phyloP scores from a whole-genome alignment of 83 land plant species.

The Picea engelmannii region DNA sequence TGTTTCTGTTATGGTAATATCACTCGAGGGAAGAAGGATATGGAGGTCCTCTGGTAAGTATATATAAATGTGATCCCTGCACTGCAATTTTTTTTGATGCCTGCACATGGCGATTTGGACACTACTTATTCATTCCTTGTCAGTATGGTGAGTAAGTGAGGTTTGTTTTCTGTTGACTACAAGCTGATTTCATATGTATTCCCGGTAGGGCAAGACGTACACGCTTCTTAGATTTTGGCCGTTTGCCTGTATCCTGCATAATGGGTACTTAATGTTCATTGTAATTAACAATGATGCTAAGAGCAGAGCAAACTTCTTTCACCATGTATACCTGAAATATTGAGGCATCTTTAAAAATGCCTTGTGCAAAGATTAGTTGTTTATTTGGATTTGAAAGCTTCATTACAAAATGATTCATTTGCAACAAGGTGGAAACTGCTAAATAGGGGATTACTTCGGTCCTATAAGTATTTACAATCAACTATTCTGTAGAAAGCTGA shows the following conservation, averaged over 20 bases:
- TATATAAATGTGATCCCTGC: conserved; percentile 14
- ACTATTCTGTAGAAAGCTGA: conserved; percentile 17
- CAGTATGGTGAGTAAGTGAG: conserved; percentile 13
- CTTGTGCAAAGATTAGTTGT: conserved; percentile 8
- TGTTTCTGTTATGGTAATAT: conserved; percentile 88
- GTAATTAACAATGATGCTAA: conserved; percentile 16
- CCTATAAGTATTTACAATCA: conserved; percentile 12
- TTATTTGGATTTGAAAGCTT: conserved; percentile 12
- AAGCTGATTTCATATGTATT: conserved; percentile 4
- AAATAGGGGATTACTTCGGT: not conserved
- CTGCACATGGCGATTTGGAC: conserved; percentile 6
- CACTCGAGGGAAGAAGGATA: conserved; percentile 74
- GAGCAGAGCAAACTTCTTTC: not conserved
- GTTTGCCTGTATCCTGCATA: not conserved
- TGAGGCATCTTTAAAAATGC: conserved; percentile 13
- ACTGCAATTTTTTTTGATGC: conserved; percentile 11
- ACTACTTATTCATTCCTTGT: conserved; percentile 18
- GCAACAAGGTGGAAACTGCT: conserved; percentile 17
- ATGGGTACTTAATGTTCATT: not conserved
- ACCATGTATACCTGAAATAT: conserved; percentile 11
- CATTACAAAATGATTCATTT: conserved; percentile 13
- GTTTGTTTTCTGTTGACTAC: conserved; percentile 11
- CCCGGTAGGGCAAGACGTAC: not conserved
- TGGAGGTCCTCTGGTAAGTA: conserved; percentile 55
- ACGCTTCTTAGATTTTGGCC: conserved; percentile 3